phyloP scores from a whole-genome alignment of 2,329 filamentous ascomycete species.

The Aschersonia sp. region DNA sequence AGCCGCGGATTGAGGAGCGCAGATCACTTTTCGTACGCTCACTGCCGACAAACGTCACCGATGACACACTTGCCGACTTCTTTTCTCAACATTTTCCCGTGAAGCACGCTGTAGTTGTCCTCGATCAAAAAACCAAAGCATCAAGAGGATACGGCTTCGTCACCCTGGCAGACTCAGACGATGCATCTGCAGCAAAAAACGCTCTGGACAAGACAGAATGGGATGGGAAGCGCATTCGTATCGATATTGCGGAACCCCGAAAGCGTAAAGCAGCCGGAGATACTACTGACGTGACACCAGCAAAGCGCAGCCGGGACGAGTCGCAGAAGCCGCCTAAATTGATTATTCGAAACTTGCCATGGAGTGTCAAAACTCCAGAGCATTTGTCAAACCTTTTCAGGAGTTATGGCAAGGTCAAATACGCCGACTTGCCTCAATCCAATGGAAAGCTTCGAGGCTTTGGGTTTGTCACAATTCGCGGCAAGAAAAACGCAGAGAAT shows the following conservation, averaged over 20 bases:
- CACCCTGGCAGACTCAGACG: constrained; percentile 86
- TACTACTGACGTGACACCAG: constrained; percentile 21
- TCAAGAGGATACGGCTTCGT: constrained; percentile 94
- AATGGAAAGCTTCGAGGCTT: constrained; percentile 71
- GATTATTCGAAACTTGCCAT: constrained; percentile 87
- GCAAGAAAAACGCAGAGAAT: constrained; percentile 80
- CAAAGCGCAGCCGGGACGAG: constrained; percentile 41
- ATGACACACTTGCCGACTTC: constrained; percentile 68
- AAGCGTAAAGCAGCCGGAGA: constrained; percentile 46
- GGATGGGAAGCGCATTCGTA: constrained; percentile 65
- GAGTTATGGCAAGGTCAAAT: constrained; percentile 85
- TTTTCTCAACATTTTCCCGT: constrained; percentile 92
- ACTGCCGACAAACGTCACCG: constrained; percentile 63
- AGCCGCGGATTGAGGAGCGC: constrained; percentile 42
- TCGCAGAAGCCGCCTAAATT: constrained; percentile 55
- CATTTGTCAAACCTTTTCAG: constrained; percentile 68
- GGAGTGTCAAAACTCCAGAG: constrained; percentile 81
- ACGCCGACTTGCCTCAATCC: constrained; percentile 67
- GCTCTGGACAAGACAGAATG: constrained; percentile 69
- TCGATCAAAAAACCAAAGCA: constrained; percentile 70
- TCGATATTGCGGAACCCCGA: constrained; percentile 80
- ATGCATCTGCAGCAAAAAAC: constrained; percentile 66
- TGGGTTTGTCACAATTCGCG: constrained; percentile 80
- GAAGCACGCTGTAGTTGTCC: constrained; percentile 88
- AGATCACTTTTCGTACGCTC: constrained; percentile 83